Evolutionary conservation across 2,329 filamentous ascomycete genomes (phyloP), one percentile per base, ranked within the genome.

Genomic region (Davidsoniella neocaledoniae): DNA sequence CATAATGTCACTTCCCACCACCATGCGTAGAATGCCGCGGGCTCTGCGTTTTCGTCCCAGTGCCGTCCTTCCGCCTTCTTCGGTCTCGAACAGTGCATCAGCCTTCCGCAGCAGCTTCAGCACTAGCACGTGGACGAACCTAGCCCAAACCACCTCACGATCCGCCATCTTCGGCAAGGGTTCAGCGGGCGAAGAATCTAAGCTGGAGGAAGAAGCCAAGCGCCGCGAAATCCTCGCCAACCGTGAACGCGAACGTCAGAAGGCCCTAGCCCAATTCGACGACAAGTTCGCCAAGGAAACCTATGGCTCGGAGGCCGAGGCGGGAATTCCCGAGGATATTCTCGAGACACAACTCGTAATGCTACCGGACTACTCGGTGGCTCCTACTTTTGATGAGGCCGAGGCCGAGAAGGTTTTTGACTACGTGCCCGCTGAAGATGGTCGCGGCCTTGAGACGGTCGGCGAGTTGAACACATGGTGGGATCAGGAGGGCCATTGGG

Each of bases 401-500:
- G 50, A 57, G 51, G 55, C 59, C 6, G 44, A 56, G 5, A 60
- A 65, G 29, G 58, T 63, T 9, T 33, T 33, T 12, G 58, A 57
- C 6, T 78, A 77, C 58, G 58, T 60, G 3, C 72, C 73, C 2
- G 75, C 74, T 14, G 61, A 61, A 12, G 62, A 61, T 3, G 64
- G 64, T 6, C 63, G 66, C 0, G 70, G 63, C 0, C 63, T 78
- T 2, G 67, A 71, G 53, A 63, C 68, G 46, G 66, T 76, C 10
- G 68, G 67, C 39, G 64, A 68, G 1, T 53, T 75, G 37, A 62
- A 62, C 33, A 62, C 61, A 23, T 79, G 73, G 74, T 79, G 74
- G 73, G 66, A 75, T 6, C 59, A 65, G 47, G 61, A 63, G n/a
- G 64, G 65, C n/a, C 66, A 76, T 57, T 77, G 74, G 72, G 64